These are phyloP conservation scores for Candida vaughaniae DNA, from an alignment of 805 yeast species.

Conservation along the genomic window DNA sequence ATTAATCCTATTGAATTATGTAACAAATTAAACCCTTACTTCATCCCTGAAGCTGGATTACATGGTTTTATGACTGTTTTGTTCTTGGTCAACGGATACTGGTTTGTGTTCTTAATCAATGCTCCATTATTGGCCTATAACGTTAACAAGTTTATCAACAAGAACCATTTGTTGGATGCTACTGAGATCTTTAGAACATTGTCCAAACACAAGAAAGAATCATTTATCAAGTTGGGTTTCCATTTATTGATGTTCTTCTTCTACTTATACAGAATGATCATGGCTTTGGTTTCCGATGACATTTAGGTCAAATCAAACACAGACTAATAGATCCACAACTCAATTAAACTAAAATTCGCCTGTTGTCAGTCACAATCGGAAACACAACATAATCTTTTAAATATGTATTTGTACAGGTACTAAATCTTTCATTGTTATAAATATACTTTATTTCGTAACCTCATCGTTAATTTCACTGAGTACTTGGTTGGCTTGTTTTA, in stretches of 20 bases:
- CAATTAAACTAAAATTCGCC: too few relatives aligned
- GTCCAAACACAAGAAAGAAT: constrained; percentile 88
- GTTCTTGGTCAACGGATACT: constrained; percentile 83
- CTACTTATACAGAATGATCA: constrained; percentile 93
- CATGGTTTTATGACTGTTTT: constrained; percentile 71
- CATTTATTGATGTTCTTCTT: constrained; percentile 90
- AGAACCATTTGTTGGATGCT: constrained; percentile 88
- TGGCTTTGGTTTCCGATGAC: constrained; percentile 79
- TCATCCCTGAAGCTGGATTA: constrained; percentile 84
- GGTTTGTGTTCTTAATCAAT: constrained; percentile 85
- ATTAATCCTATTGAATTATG: constrained; percentile 97
- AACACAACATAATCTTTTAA: too few relatives aligned
- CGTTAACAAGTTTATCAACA: constrained; percentile 71
- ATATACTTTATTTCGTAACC: not conserved
- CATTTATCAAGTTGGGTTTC: constrained; percentile 87
- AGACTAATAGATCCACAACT: too few relatives aligned
- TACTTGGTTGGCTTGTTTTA: constrained; percentile 23
- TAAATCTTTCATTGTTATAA: too few relatives aligned
- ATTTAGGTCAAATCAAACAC: constrained; percentile 3
- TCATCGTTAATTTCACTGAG: constrained; percentile 11
- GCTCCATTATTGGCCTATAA: constrained; percentile 84
- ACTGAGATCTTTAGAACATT: constrained; percentile 96
- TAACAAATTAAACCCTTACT: constrained; percentile 83
- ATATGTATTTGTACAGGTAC: not conserved
- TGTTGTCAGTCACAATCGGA: too few relatives aligned